These are phyloP conservation scores for Penicillium concentricum DNA, from an alignment of 2,329 filamentous ascomycete genomes.

Conservation along the genomic window DNA sequence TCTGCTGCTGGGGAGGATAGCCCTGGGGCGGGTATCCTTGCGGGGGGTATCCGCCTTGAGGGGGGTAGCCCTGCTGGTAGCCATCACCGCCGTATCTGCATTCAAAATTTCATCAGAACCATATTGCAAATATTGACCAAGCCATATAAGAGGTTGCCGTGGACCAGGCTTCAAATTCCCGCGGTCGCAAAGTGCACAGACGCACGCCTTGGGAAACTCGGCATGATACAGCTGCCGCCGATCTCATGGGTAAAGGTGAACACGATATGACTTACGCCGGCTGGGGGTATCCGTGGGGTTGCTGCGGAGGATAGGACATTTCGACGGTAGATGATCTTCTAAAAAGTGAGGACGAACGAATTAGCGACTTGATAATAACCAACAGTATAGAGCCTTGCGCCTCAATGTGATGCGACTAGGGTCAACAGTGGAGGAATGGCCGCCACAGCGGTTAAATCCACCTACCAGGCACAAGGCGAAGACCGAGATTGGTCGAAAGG, in stretches of 20 bases:
- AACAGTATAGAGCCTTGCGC: background rate
- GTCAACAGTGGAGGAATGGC: background rate
- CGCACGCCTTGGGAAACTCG: background rate
- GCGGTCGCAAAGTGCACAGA: background rate
- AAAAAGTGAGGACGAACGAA: background rate
- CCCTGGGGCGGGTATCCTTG: no score
- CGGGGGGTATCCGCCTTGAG: slow-evolving; percentile 29
- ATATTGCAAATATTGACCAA: background rate
- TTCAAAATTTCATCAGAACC: background rate
- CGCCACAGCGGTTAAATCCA: slow-evolving; percentile 3
- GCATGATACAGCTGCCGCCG: background rate
- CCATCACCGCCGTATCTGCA: slow-evolving; percentile 20
- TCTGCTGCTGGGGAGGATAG: background rate
- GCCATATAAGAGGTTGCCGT: background rate
- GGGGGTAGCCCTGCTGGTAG: slow-evolving; percentile 33
- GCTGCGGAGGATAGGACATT: slow-evolving; percentile 49
- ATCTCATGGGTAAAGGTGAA: background rate
- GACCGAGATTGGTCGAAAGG: slow-evolving; percentile 1
- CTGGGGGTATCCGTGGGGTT: slow-evolving; percentile 21
- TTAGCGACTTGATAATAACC: slow-evolving; percentile 10
- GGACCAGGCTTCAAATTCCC: background rate
- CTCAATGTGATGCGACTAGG: background rate
- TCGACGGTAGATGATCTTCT: background rate
- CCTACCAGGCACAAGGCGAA: slow-evolving; percentile 1
- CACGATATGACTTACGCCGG: slow-evolving; percentile 15